These are phyloP conservation scores for Thelonectria rubi DNA, from an alignment of 2,329 filamentous ascomycete species.

Conservation along the genomic window DNA sequence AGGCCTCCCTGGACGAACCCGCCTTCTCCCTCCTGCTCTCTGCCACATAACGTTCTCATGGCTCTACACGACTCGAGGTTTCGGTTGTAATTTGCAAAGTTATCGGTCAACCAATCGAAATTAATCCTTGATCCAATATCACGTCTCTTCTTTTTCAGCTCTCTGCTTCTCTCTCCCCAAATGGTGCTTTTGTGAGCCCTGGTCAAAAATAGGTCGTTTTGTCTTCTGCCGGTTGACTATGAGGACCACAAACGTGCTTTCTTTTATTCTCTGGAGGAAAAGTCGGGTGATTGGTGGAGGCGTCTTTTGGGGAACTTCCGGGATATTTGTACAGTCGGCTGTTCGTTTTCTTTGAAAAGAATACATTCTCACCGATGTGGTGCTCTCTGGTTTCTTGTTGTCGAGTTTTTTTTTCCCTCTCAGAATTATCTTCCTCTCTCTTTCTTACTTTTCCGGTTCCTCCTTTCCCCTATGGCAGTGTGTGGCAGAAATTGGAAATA, in stretches of 20 bases:
- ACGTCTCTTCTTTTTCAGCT: slow-evolving; percentile 43
- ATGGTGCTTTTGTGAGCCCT: slow-evolving; percentile 45
- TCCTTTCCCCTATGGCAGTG: background rate
- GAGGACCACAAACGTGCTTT: slow-evolving; percentile 42
- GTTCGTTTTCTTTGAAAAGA: slow-evolving; percentile 44
- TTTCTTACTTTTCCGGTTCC: slow-evolving; percentile 5
- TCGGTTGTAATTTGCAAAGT: slow-evolving; percentile 68
- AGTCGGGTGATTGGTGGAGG: slow-evolving; percentile 44
- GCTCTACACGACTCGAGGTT: slow-evolving; percentile 56
- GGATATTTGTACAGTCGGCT: slow-evolving; percentile 45
- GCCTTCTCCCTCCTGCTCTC: slow-evolving; percentile 49
- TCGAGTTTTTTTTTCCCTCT: slow-evolving; percentile 7
- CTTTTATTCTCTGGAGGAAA: slow-evolving; percentile 43
- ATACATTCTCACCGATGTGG: slow-evolving; percentile 39
- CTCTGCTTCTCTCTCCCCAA: slow-evolving; percentile 38
- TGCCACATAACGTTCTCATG: slow-evolving; percentile 53
- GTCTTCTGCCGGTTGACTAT: slow-evolving; percentile 36
- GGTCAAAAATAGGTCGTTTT: slow-evolving; percentile 35
- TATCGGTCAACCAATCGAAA: slow-evolving; percentile 65
- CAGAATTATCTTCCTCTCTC: slow-evolving; percentile 9
- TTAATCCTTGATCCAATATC: slow-evolving; percentile 54
- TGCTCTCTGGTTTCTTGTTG: slow-evolving; percentile 21
- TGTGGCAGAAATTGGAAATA: background rate
- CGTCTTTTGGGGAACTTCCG: slow-evolving; percentile 43
- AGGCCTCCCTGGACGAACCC: slow-evolving; percentile 46